These are phyloP conservation scores for Sugiyamaella grinbergsii DNA, from an alignment of 1,139 yeast genomes.

Conservation along the genomic window DNA sequence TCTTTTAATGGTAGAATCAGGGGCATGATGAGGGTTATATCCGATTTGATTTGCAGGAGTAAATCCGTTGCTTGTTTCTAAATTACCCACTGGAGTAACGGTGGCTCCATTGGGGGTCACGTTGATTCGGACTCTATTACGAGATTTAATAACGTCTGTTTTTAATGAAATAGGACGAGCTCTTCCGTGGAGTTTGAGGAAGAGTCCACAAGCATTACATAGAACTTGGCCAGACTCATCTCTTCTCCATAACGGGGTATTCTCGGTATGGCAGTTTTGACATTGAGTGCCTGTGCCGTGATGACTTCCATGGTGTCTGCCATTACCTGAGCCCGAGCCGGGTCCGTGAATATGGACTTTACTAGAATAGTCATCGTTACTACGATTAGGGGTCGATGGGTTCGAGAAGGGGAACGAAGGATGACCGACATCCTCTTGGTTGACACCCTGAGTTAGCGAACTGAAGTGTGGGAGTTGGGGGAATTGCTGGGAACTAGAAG, in stretches of 20 bases:
- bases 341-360: conserved; percentile 7
- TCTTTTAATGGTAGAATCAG: conserved; percentile 6
- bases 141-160: conserved; percentile 86
- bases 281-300: conserved; percentile 47
- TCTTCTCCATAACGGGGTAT: conserved; percentile 94
- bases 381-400: neutral
- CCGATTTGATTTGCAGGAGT: conserved; percentile 1
- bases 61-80: conserved; percentile 5
- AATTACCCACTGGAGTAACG: conserved; percentile 39
- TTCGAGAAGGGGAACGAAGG: neutral
- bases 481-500: neutral
- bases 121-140: conserved; percentile 61
- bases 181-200: conserved; percentile 85
- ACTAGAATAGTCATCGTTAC: neutral
- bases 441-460: conserved; percentile 11
- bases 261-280: conserved; percentile 87
- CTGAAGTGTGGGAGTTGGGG: conserved; percentile 16
- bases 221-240: conserved; percentile 91
- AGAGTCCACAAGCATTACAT: conserved; percentile 94
- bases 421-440: neutral
- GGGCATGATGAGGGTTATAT: conserved; percentile 2
- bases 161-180: conserved; percentile 89
- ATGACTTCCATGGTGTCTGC: conserved; percentile 20
- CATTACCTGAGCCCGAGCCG: conserved; percentile 12
- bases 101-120: conserved; percentile 15